Evolutionary conservation across 345 rosid species (phyloP), one percentile per base, ranked within the genome.

Genomic region (Isatis tinctoria): DNA sequence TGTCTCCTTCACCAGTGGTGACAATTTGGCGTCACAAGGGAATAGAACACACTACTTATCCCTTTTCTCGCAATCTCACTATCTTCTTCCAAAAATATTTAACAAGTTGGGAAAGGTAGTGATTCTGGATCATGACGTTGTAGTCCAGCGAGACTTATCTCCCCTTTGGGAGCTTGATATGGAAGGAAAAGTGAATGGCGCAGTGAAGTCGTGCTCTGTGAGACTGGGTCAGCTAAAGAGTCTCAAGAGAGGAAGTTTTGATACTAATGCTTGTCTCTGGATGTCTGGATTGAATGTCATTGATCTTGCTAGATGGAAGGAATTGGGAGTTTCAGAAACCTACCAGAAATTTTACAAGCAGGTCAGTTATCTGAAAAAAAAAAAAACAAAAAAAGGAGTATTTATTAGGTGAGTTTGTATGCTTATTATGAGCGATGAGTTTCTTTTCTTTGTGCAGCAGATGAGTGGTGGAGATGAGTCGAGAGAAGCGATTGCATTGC

Each of bases 241-340:
- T 62, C 83, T 91, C 73, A 84, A 83, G 36, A 76, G 81, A 69
- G 80, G 73, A 57, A 77, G 26, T 59, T 80, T 81, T 32, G 74
- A 85, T 49, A 49, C 69, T 59, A 81, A 71, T 58, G 83, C 87
- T 3, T 93, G 97, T 80, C 80, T 84, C 49, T 93, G 98, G 98
- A 89, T 93, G 97, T 84, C 98, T 71, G 97, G 98, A 67, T 83
- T 93, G 73, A 93, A 90, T 78, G 74, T 93, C 35, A 70, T 93
- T 78, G 96, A 93, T 84, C 89, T 94, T 64, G 82, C 60, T 36
- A 82, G 79, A 78, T 94, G 98, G 98, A 88, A 90, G 67, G 80
- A 87, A 69, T 17, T 87, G 65, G 82, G 80, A 60, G 71, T 83
- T 30, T 88, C 97, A 28, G 74, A 83, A 69, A 88, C 85, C 61